Percentiles rank a stretch among this genome's conserved stretches.
These are phyloP conservation scores for Pyrenophora teres DNA, from an alignment of 2,329 filamentous ascomycete genomes.

Conservation along the genomic window DNA sequence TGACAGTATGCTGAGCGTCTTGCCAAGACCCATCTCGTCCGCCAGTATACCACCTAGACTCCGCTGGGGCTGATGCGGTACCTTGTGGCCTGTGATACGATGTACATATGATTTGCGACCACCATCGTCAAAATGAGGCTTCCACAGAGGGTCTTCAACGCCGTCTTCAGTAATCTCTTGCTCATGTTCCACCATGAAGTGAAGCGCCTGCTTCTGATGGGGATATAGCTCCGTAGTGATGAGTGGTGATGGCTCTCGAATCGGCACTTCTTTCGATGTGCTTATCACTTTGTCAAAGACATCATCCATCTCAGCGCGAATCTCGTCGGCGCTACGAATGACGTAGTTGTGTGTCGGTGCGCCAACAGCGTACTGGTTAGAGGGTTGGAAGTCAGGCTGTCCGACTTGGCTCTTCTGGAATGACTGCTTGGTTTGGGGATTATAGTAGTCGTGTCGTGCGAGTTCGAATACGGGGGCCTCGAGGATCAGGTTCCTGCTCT, in stretches of 20 bases:
- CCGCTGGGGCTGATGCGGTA: constrained; percentile 39
- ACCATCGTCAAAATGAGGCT: constrained; percentile 60
- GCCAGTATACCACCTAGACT: constrained; percentile 55
- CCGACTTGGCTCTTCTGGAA: constrained; percentile 21
- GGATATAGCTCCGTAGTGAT: constrained; percentile 70
- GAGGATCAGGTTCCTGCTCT: constrained; percentile 69
- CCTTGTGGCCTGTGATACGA: constrained; percentile 72
- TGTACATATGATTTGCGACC: constrained; percentile 73
- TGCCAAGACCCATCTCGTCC: constrained; percentile 59
- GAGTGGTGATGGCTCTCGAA: constrained; percentile 69
- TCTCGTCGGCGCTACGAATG: constrained; percentile 68
- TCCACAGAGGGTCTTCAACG: constrained; percentile 79
- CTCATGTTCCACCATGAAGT: constrained; percentile 84
- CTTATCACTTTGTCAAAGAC: constrained; percentile 86
- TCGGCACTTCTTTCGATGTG: constrained; percentile 71
- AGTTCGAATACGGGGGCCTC: constrained; percentile 65
- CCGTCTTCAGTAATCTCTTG: constrained; percentile 64
- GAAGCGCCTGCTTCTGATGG: constrained; percentile 88
- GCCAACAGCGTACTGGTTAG: constrained; percentile 11
- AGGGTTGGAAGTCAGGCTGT: constrained; percentile 20
- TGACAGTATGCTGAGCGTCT: constrained; percentile 76
- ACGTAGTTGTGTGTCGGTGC: constrained; percentile 21
- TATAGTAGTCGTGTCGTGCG: constrained; percentile 71
- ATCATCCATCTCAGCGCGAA: constrained; percentile 79
- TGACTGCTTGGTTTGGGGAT: constrained; percentile 64